Evolutionary conservation across 768 basidiomycete genomes (phyloP).

Genomic region (Podaxis rugospora): DNA sequence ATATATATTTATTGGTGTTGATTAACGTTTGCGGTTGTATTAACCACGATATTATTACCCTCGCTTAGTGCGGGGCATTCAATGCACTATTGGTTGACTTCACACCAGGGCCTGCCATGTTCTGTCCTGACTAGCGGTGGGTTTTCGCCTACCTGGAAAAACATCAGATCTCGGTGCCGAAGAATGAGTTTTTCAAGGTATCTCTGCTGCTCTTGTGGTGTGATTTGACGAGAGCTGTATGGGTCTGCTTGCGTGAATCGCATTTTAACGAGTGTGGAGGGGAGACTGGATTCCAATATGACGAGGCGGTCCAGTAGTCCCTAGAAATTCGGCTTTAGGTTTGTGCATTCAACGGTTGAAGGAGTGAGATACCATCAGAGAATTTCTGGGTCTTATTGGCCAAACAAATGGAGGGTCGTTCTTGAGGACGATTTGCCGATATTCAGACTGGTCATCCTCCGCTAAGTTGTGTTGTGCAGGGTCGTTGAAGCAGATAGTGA

Average conservation of each 20-base stretch:
- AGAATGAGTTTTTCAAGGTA: neutral
- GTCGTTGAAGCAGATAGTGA: conserved; percentile 6
- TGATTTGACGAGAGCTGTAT: conserved; percentile 2
- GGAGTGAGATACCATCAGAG: neutral
- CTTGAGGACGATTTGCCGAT: neutral
- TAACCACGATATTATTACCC: neutral
- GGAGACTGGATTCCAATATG: neutral
- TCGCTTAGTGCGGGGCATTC: neutral
- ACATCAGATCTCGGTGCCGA: conserved; percentile 1
- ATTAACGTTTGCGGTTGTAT: neutral
- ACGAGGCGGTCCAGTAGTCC: conserved; percentile 7
- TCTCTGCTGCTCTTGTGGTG: neutral
- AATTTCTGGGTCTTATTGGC: neutral
- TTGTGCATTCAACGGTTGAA: neutral
- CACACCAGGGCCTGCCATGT: conserved; percentile 1
- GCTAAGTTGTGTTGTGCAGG: neutral
- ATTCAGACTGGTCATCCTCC: neutral
- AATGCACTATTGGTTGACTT: conserved; percentile 1
- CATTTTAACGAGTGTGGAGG: neutral
- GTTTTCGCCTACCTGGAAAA: conserved; percentile 7
- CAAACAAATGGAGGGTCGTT: neutral
- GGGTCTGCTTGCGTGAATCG: conserved; percentile 8
- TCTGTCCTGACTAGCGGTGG: neutral
- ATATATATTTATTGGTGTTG: neutral
- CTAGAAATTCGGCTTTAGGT: neutral